Evolutionary conservation across 805 yeast species (phyloP), one percentile per base, ranked within the genome.

Genomic region (Ogataea ramenticola): DNA sequence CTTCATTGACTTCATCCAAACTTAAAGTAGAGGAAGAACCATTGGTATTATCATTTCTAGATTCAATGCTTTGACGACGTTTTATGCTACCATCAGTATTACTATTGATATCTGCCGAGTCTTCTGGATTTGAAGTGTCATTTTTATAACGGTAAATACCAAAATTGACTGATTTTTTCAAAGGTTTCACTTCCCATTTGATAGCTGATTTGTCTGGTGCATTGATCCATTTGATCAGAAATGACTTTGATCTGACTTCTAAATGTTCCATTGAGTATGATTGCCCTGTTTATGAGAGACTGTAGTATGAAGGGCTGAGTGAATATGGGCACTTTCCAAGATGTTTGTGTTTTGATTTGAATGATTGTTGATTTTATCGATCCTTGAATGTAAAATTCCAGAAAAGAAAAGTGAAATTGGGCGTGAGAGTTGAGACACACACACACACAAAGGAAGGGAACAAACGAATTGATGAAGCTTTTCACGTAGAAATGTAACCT

Each of bases 201-300:
- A 91, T 75, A 17, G 71, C 61, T 27, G 82, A 74, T 46, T 79
- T 75, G 34, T 78, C 83, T 0, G 86, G 83, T 7, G 86, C 85
- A 49, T 80, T 76, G 43, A 90, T 80, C 98, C 98, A 93, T 54
- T 91, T 87, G 56, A 90, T 86, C 49, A 89, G 78, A 56, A 86
- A 91, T 45, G 93, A 84, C 61, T 87, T 85, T 41, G 95, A 81
- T 54, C 90, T 95, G 21, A 93, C 79, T 63, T 91, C 97, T 40
- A 93, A 75, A 2, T 89, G 81, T 64, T 91, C 98, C 96, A 89
- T 86, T 26, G 24, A 47, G n/a, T 16, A 4, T 32, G 19, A 17
- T 32, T n/a, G n/a, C 6, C 16, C 33, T 5, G 12, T 30, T n/a
- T 8, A n/a, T 9, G 33, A 30, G n/a, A n/a, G n/a, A n/a, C n/a